Evolutionary conservation across 805 yeast species (phyloP).

Genomic region (Schwanniomyces yamadae): DNA sequence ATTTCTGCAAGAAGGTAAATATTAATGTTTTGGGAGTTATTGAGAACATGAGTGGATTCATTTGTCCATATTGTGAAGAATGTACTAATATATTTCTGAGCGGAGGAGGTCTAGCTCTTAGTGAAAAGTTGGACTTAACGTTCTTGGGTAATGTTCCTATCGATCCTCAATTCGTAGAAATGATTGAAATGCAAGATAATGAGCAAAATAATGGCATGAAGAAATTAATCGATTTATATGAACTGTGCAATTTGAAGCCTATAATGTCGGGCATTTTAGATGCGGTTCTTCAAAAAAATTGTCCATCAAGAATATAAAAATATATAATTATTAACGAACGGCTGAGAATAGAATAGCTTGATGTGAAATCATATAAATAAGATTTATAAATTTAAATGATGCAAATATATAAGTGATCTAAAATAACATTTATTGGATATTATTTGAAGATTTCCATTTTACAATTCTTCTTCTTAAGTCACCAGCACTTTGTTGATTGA

Average conservation of each 20-base stretch:
- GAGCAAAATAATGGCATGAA: conserved; percentile 22
- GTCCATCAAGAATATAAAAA: conserved; percentile 23
- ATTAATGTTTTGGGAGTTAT: conserved; percentile 80
- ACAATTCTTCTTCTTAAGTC: conserved; percentile 70
- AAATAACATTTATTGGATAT: conserved; percentile 21
- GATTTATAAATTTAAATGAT: conserved; percentile 1
- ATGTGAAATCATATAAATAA: too few relatives aligned
- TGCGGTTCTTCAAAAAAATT: conserved; percentile 29
- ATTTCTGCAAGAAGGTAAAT: conserved; percentile 84
- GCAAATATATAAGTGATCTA: neutral
- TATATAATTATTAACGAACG: too few relatives aligned
- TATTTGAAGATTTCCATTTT: conserved; percentile 62
- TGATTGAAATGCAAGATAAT: conserved; percentile 67
- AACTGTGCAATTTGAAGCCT: conserved; percentile 34
- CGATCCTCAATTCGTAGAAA: conserved; percentile 85
- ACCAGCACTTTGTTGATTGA: conserved; percentile 81
- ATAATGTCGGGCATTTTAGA: conserved; percentile 36
- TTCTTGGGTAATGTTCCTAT: conserved; percentile 89
- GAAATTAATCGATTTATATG: conserved; percentile 34
- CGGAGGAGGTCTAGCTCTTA: conserved; percentile 83
- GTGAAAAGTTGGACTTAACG: conserved; percentile 59
- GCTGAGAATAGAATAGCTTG: too few relatives aligned
- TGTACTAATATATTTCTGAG: conserved; percentile 88
- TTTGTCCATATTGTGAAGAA: conserved; percentile 91
- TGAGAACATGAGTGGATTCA: conserved; percentile 96